Conservation (phyloP, 352 stramenopile genomes). For the Pilasporangium apinafurcum region DNA sequence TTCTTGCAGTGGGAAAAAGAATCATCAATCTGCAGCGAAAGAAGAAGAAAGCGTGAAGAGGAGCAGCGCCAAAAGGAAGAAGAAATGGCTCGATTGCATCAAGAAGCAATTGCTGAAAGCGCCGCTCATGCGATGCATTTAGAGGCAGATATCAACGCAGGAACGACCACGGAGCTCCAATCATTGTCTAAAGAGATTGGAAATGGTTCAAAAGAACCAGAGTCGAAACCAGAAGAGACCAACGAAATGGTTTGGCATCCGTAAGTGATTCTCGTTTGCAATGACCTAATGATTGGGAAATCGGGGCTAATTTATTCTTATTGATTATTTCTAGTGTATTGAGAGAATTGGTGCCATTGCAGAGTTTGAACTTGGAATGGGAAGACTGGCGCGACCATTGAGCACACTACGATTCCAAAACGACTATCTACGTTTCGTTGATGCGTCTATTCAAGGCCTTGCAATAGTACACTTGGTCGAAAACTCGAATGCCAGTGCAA, state of each 20-base stretch:
- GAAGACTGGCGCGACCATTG: conserved; percentile 82
- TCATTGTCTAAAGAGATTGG: conserved; percentile 58
- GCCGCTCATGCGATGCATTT: conserved; percentile 64
- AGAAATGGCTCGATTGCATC: conserved; percentile 59
- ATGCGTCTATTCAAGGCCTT: neutral
- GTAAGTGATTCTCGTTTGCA: conserved; percentile 29
- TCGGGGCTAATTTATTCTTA: neutral
- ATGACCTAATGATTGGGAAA: neutral
- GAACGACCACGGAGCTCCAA: conserved; percentile 36
- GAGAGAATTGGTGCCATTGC: conserved; percentile 67
- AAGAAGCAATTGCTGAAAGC: conserved; percentile 67
- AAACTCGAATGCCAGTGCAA: conserved; percentile 11
- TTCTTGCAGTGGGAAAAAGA: conserved; percentile 55
- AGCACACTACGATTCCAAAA: neutral
- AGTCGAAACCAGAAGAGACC: conserved; percentile 50
- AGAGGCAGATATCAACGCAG: conserved; percentile 57
- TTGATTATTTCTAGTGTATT: conserved; percentile 35
- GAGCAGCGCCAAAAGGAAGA: conserved; percentile 62
- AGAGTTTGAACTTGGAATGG: conserved; percentile 76
- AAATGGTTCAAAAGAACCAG: conserved; percentile 38
- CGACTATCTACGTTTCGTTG: neutral
- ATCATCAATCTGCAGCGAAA: conserved; percentile 37
- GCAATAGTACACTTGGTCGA: conserved; percentile 3
- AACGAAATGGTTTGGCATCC: conserved; percentile 83
- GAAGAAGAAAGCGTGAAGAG: conserved; percentile 49